Evolutionary conservation across 768 basidiomycete genomes (phyloP).

Genomic region (Dioszegia hungarica): DNA sequence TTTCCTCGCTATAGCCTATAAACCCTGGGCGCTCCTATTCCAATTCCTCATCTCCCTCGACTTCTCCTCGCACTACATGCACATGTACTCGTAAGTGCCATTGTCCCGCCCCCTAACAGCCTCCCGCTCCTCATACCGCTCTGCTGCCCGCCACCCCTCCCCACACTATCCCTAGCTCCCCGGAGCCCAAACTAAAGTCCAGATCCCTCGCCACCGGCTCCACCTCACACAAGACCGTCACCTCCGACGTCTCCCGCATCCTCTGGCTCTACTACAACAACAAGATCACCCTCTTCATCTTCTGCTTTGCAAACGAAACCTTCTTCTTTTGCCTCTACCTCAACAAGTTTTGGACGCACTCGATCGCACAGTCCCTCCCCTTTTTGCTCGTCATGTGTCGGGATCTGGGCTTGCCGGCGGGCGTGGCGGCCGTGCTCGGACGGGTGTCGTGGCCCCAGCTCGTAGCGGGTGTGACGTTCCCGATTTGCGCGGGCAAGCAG

Average conservation of each 20-base stretch:
- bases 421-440: too few species aligned
- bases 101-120: not conserved
- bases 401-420: conserved; percentile 21
- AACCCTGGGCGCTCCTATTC: conserved; percentile 74
- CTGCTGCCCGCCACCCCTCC: not conserved
- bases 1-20: conserved; percentile 87
- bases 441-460: conserved; percentile 70
- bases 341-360: conserved; percentile 72
- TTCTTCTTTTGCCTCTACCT: conserved; percentile 95
- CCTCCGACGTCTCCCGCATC: conserved; percentile 85
- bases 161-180: not conserved
- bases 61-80: conserved; percentile 98
- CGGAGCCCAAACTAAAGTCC: not conserved
- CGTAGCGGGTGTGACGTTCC: conserved; percentile 61
- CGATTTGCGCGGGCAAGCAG: conserved; percentile 76
- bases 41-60: conserved; percentile 95
- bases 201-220: conserved; percentile 95
- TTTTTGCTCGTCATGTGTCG: conserved; percentile 30
- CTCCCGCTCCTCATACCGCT: not conserved
- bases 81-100: conserved; percentile 87
- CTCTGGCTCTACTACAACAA: conserved; percentile 92
- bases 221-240: conserved; percentile 84
- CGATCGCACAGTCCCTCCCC: conserved; percentile 57
- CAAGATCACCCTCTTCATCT: conserved; percentile 78
- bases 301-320: conserved; percentile 91